Evolutionary conservation across 345 rosid species (phyloP), one percentile per base, ranked within the genome.

Genomic region (Physaria fendleri): DNA sequence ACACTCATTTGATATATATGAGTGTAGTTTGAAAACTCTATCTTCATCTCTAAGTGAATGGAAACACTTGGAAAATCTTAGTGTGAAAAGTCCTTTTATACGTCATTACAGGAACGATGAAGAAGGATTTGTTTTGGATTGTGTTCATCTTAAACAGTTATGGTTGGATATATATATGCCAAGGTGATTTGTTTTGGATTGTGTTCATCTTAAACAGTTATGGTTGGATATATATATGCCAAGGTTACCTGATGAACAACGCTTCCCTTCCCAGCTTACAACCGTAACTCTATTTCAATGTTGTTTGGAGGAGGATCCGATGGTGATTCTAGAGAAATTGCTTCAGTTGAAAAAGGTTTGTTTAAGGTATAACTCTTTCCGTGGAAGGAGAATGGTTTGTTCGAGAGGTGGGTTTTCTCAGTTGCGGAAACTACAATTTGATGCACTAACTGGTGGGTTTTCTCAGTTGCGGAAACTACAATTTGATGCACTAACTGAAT

Each of bases 271-370:
- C n/a, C n/a, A n/a, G n/a, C n/a, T n/a, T n/a, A n/a, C n/a, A n/a
- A n/a, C n/a, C n/a, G n/a, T n/a, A n/a, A n/a, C n/a, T n/a, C n/a
- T n/a, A n/a, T n/a, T n/a, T n/a, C n/a, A n/a, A n/a, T n/a, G n/a
- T n/a, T n/a, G n/a, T n/a, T n/a, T n/a, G n/a, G n/a, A n/a, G n/a
- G n/a, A n/a, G n/a, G 60, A 55, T 55, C 81, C 79, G 1, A 78
- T 78, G 78, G 43, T 54, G 18, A 68, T 65, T 16, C 62, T 78
- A 33, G 79, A 65, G 65, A 76, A 64, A 58, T 44, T 81, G 38
- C 67, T 42, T 6, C 44, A 60, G 45, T 62, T 81, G 15, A 42
- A 29, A 11, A 2, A 11, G 0, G 2, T 33, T 12, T 2, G 0
- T 6, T 33, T 33, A 33, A 4, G 30, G 5, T 0, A 6, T 28